phyloP scores from a whole-genome alignment of 768 basidiomycete species.

The Termitomyces sp. region DNA sequence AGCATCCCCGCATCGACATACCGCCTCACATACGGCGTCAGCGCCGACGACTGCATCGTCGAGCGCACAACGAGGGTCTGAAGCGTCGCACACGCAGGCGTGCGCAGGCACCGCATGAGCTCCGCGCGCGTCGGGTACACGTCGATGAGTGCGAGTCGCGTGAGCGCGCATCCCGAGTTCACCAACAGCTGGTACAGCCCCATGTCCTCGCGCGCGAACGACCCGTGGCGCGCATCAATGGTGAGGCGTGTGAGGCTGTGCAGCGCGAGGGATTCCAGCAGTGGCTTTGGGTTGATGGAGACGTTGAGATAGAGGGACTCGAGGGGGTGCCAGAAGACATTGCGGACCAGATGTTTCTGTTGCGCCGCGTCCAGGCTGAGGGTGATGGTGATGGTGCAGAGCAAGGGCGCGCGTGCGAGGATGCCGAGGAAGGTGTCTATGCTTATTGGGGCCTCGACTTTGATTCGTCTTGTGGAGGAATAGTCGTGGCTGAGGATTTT shows the following conservation, averaged over 20 bases:
- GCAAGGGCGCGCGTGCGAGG: not conserved
- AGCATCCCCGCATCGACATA: not conserved
- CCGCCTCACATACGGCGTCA: not conserved
- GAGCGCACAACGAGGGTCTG: not conserved
- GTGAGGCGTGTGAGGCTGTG: not conserved
- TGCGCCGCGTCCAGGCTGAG: not conserved
- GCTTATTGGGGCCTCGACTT: not conserved
- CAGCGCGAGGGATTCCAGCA: not conserved
- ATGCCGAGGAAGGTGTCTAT: not conserved
- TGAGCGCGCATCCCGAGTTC: not conserved
- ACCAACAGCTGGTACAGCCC: not conserved
- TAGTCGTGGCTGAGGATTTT: not conserved
- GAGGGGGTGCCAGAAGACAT: too few species aligned
- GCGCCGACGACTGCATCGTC: not conserved
- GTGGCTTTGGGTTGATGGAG: not conserved
- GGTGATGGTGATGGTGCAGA: not conserved
- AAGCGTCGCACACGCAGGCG: not conserved
- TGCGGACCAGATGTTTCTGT: accelerated
- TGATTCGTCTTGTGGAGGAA: not conserved
- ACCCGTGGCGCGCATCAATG: not conserved
- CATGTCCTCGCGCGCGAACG: not conserved
- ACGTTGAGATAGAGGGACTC: too few species aligned
- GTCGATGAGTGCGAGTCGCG: not conserved
- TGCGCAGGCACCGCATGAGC: not conserved
- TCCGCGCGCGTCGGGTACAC: not conserved